phyloP scores from a whole-genome alignment of 768 basidiomycete genomes.

The Lyophyllum semitale region DNA sequence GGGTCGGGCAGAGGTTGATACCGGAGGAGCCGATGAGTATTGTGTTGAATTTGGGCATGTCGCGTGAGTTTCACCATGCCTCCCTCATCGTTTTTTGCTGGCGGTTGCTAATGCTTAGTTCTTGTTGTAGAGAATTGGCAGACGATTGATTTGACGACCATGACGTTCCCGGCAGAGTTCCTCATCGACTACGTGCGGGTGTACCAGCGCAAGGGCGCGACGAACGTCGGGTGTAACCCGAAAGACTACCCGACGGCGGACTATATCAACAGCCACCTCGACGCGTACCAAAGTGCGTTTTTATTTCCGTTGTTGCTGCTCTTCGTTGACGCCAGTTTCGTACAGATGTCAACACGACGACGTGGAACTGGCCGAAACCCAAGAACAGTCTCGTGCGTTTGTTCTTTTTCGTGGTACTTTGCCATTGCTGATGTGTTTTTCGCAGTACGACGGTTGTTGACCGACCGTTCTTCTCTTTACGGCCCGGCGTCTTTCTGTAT shows the following conservation, averaged over 20 bases:
- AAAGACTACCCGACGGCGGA: constrained; percentile 62
- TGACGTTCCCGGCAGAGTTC: constrained; percentile 73
- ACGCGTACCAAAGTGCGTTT: constrained; percentile 62
- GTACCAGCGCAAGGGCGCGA: constrained; percentile 63
- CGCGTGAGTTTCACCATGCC: constrained; percentile 35
- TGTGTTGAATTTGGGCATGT: constrained; percentile 65
- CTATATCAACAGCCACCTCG: constrained; percentile 57
- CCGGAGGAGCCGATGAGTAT: constrained; percentile 64
- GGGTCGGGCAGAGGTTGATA: constrained; percentile 60
- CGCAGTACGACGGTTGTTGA: constrained; percentile 11
- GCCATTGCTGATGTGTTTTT: neutral
- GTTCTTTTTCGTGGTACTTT: neutral
- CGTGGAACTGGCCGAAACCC: constrained; percentile 43
- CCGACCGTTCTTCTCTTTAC: neutral
- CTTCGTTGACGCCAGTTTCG: neutral
- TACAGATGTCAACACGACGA: constrained; percentile 43
- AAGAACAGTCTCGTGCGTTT: constrained; percentile 35
- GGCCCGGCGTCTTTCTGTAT: neutral
- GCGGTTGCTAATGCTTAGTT: neutral
- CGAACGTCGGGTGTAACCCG: constrained; percentile 71
- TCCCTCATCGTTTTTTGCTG: too few relatives aligned
- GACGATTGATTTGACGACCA: constrained; percentile 48
- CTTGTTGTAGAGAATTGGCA: constrained; percentile 64
- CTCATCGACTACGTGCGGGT: constrained; percentile 80
- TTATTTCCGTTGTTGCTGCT: neutral